Base-by-base conservation (phyloP, 257 asterid genomes). In the Scutellaria minor region DNA sequence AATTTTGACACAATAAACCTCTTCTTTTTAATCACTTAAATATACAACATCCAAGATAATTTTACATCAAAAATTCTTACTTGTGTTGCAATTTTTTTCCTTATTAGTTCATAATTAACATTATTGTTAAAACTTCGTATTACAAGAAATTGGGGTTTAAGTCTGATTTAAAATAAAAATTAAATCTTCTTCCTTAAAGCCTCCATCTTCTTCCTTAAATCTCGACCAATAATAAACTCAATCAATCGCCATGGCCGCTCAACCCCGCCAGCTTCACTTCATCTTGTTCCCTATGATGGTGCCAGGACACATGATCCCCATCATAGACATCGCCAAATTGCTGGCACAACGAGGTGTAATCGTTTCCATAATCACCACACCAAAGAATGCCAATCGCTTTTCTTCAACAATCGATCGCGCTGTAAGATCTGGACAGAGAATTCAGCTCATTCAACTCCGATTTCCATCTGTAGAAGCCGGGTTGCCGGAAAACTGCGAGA, bases 251-350 rank as follows among this genome's bases (percentile, higher is more conserved):
- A 64, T 77, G 81, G 81, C 37, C 37, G 5, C 37, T 31, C 37
- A 31, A 31, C 37, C 37, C 5, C 3, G 37, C 37, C 56, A 5
- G 10, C 65, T 31, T 20, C 90, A 83, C 77, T 77, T 85, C 52
- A 39, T 79, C 58, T 12, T 85, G 51, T 66, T 83, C 70, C 88
- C 90, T 1, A 46, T 83, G 51, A 56, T 83, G 80, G 86, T 86
- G 8, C 90, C 81, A 5, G 90, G 90, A 45, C 90, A 83, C 77
- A 77, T 75, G 70, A 86, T 70, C 51, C 88, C 90, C 41, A 75
- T 86, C 78, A 70, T 76, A 37, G 88, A 86, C 83, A 81, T 81
- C 31, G 88, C 88, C 39, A 75, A 77, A 40, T 24, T 81, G 10
- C 78, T 86, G 18, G 85, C 88, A 2, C 62, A 15, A 0, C 73